Base-by-base conservation (phyloP, 345 rosid genomes). In the Mangifera indica region DNA sequence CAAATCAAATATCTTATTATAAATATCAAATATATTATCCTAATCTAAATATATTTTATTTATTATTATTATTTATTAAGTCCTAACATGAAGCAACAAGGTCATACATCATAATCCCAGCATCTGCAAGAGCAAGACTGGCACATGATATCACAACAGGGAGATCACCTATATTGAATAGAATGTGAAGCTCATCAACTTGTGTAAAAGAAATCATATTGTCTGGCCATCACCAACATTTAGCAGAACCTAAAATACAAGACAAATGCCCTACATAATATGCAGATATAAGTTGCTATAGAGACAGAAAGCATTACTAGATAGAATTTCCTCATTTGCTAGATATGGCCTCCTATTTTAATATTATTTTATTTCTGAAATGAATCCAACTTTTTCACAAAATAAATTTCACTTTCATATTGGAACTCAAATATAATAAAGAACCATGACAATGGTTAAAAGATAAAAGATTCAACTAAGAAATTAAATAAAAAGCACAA, bases 51-150 rank as follows among this genome's bases (percentile, higher is more conserved):
- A n/a, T n/a, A n/a, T n/a, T n/a, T n/a, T n/a, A n/a, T n/a, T n/a
- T n/a, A n/a, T n/a, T n/a, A n/a, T n/a, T n/a, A n/a, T n/a, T n/a
- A n/a, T n/a, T n/a, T n/a, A n/a, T n/a, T n/a, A n/a, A n/a, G n/a
- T n/a, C n/a, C n/a, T n/a, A n/a, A n/a, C n/a, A n/a, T n/a, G n/a
- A n/a, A 61, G 96, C 84, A 72, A 95, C 89, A 25, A 92, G 96
- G 80, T 95, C 99, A 85, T 87, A 86, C 91, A 95, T 88, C 98
- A 89, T 88, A 73, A 92, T 92, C 65, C 99, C 96, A 1, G 97
- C 96, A 85, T 92, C 98, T 25, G 98, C 99, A 72, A 92, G 76
- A 80, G 98, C 98, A 77, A 95, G 96, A 85, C 98, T 89, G 67
- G 98, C 97, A 79, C 99, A 95, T 46, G 97, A 91, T 79, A 89